A percentile compares a stretch with the other conserved stretches of the same genome.
Conservation (phyloP, 2,329 filamentous ascomycete genomes). For the Amauroascus niger region DNA sequence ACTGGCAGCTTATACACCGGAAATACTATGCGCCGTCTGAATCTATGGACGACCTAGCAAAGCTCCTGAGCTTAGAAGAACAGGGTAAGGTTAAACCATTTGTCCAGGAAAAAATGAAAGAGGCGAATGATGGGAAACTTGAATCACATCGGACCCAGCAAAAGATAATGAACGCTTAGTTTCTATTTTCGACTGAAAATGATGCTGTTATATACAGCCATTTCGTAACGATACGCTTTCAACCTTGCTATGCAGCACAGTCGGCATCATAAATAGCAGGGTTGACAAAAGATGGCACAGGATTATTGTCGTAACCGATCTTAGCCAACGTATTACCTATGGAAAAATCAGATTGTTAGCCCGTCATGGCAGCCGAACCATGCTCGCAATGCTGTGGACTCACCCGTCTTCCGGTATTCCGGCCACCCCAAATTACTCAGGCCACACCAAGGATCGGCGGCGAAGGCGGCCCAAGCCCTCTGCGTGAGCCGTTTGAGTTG, state of each 20-base stretch:
- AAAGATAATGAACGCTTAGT: constrained; percentile 8
- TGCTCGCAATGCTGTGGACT: not conserved
- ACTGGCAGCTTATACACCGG: constrained; percentile 24
- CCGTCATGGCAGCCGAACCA: not conserved
- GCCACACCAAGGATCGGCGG: constrained; percentile 24
- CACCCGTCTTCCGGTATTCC: constrained; percentile 9
- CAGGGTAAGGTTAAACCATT: constrained; percentile 19
- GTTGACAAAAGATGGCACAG: not conserved
- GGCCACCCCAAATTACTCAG: constrained; percentile 19
- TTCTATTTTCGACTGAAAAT: no score
- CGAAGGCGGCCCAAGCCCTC: constrained; percentile 28
- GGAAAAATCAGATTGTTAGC: not conserved
- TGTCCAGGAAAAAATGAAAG: constrained; percentile 22
- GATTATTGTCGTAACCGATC: constrained; percentile 9
- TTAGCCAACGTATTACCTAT: not conserved
- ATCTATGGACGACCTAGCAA: constrained; percentile 20
- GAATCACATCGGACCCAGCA: constrained; percentile 19
- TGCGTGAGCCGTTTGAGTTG: constrained; percentile 25
- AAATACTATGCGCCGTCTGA: constrained; percentile 21
- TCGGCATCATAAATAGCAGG: constrained; percentile 4
- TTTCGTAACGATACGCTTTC: not conserved
- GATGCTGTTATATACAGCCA: not conserved
- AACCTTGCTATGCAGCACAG: not conserved
- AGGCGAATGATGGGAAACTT: constrained; percentile 20
- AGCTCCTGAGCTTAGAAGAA: constrained; percentile 22